Base-by-base conservation (phyloP, 768 basidiomycete genomes). In the Pulveroboletus sp. region DNA sequence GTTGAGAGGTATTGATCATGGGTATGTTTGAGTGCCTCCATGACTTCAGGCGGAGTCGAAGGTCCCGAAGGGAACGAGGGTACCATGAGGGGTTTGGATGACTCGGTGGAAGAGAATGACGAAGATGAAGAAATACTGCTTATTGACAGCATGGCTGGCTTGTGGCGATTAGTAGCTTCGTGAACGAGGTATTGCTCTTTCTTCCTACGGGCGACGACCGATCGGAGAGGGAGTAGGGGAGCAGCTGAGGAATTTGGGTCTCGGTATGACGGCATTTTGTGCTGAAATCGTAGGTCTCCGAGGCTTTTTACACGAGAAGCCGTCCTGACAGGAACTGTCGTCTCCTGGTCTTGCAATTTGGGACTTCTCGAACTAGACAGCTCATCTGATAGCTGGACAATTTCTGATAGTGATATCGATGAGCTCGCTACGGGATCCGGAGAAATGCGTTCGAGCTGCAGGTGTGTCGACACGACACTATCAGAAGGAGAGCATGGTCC, bases 1-100 rank as follows among this genome's bases (percentile, higher is more conserved):
- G 92, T 89, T 5, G 92, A 95, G 10, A 98, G 75, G 60, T 94
- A 88, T 43, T 86, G 81, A 63, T 96, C 93, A 64, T 96, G 93
- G 12, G 89, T 89, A 54, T 75, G 70, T n/a, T 86, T 82, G 39
- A 96, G 76, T 7, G 85, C 82, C 50, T 86, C 85, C 68, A 87
- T 75, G 6, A 90, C 80, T 60, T 89, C 84, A 2, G 76, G 68
- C 41, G 83, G 74, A 21, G 78, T 82, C 33, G 83, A 81, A 40
- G 86, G 83, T 4, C 91, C 91, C 35, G 75, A 75, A 36, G 89
- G 90, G 60, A 90, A 88, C 24, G 66, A 47, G 8, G 80, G 75
- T 3, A 80, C 73, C 18, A 73, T 69, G 8, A 75, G 66, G 17
- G 69, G 62, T n/a, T 61, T 66, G 21, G 67, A 63, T 4, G 81